Conservation (phyloP, 75 land plant genomes). For the Pinus tabuliformis region DNA sequence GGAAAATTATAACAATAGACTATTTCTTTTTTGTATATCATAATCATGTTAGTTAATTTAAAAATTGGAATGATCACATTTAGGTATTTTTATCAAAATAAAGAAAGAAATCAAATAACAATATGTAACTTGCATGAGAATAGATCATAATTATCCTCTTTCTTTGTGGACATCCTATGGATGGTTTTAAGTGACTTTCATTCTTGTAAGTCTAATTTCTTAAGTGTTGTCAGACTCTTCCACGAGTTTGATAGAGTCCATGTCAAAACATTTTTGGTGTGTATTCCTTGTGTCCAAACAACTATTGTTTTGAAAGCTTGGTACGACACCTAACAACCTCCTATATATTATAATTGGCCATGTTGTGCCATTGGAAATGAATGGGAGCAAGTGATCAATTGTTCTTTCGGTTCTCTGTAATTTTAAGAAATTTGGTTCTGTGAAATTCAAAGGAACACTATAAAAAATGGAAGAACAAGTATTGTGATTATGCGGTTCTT, state of each 20-base stretch:
- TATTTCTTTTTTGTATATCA: background rate
- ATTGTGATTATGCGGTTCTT: background rate
- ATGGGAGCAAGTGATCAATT: too few species aligned
- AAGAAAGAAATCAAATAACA: background rate
- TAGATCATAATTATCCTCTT: too few species aligned
- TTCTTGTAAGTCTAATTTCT: too few species aligned
- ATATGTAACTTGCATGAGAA: background rate
- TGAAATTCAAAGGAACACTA: background rate
- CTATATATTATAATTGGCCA: background rate
- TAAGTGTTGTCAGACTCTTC: background rate
- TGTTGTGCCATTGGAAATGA: background rate
- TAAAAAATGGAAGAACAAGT: background rate
- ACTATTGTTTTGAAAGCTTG: background rate
- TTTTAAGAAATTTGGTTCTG: background rate
- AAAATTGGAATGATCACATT: background rate
- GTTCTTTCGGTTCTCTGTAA: background rate
- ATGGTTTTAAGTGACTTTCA: too few species aligned
- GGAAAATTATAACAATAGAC: too few species aligned
- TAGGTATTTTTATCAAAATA: background rate
- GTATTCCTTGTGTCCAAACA: background rate
- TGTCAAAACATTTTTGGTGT: background rate
- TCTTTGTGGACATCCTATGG: too few species aligned
- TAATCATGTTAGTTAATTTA: background rate
- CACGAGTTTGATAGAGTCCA: background rate
- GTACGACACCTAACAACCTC: background rate